Evolutionary conservation across 2,329 filamentous ascomycete genomes (phyloP).

Genomic region (Talaromyces sp.): DNA sequence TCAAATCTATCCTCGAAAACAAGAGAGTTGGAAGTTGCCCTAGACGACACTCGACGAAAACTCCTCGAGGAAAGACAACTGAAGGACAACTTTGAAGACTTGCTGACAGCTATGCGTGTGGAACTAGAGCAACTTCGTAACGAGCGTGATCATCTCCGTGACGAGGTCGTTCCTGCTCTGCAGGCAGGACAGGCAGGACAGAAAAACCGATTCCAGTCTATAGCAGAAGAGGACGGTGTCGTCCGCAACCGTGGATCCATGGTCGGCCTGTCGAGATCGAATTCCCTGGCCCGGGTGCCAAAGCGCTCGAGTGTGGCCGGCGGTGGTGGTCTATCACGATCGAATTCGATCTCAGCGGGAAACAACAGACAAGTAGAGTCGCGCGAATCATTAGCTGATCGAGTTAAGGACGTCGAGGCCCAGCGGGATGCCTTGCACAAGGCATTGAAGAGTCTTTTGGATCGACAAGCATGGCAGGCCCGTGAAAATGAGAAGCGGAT

Average conservation of each 20-base stretch:
- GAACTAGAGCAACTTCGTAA: conserved; percentile 80
- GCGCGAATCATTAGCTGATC: conserved; percentile 68
- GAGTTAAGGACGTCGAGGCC: conserved; percentile 86
- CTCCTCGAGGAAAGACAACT: conserved; percentile 79
- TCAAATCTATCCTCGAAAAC: conserved; percentile 55
- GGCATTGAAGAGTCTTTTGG: conserved; percentile 78
- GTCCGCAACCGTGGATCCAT: conserved; percentile 42
- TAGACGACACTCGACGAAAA: conserved; percentile 79
- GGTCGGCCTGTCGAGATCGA: conserved; percentile 61
- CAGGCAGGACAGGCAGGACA: conserved; percentile 49
- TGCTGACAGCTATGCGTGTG: conserved; percentile 75
- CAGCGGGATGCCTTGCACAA: conserved; percentile 90
- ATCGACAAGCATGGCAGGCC: conserved; percentile 80
- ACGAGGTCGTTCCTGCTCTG: conserved; percentile 80
- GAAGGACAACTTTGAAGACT: conserved; percentile 91
- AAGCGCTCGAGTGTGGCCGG: conserved; percentile 24
- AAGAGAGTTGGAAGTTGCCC: conserved; percentile 71
- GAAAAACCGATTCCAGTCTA: conserved; percentile 55
- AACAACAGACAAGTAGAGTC: conserved; percentile 50
- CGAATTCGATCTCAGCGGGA: conserved; percentile 49
- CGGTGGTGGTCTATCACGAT: conserved; percentile 55
- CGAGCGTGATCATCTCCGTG: conserved; percentile 77
- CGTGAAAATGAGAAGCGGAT: conserved; percentile 81
- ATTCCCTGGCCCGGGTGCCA: conserved; percentile 61
- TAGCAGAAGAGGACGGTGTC: conserved; percentile 56